Base-by-base conservation (phyloP, 1,284 basidiomycete genomes). In the Coniferiporia weirii region DNA sequence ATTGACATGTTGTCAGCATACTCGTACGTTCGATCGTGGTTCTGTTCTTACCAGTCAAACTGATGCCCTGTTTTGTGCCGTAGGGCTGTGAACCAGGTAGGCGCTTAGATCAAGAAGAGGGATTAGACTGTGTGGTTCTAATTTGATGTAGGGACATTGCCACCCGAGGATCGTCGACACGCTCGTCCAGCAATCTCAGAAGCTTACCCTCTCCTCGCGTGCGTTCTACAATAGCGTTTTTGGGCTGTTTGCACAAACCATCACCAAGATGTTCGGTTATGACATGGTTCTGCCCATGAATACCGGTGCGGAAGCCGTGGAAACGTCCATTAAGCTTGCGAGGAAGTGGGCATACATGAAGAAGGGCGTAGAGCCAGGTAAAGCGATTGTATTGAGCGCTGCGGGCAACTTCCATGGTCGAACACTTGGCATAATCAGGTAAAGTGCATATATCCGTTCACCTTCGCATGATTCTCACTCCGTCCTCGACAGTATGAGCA, bases 261-360 rank as follows among this genome's bases (percentile, higher is more conserved):
- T 98, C 59, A 95, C 91, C 12, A 75, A 84, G 66, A 81, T 93
- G 74, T 93, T 95, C 67, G 88, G 87, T 13, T 96, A 91, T 70
- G 92, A 93, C 63, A 95, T 95, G 87, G 93, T 98, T 9, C 80
- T 99, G n/a, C 96, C 96, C 20, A 98, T 99, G 95, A 99, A 99
- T 80, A 99, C 96, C 0, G 96, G 96, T 47, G 95, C 95, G 1
- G 96, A 99, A 71, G 96, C 96, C 7, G 96, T 99, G 62, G 95
- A 99, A 77, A 97, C 95, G 0, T 77, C 80, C 17, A 67, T 91
- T 64, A 93, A 94, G 79, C 80, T 97, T 20, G 86, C 94, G 0
- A 78, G 94, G 66, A 95, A 95, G 76, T 97, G 95, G 94, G 94
- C 84, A 60, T 95, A 96, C 74, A 79, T 81, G 77, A 84, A 86